Percentiles rank a stretch among this genome's conserved stretches.
Evolutionary conservation across 345 rosid genomes (phyloP).

Genomic region (Passiflora organensis): DNA sequence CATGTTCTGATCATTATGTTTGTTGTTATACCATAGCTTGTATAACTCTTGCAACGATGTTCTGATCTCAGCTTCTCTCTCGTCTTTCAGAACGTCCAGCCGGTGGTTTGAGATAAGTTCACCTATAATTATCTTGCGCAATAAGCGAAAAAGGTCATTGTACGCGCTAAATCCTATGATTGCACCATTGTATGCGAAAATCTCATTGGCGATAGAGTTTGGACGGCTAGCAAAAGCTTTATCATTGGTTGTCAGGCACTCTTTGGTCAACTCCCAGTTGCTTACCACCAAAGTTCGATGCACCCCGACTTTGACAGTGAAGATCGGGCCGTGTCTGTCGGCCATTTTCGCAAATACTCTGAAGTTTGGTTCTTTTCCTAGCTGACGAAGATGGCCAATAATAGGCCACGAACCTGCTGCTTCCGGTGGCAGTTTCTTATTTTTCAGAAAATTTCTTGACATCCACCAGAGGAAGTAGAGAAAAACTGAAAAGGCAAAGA

Average conservation of each 20-base stretch:
- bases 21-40: slow-evolving; percentile 8
- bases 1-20: not conserved
- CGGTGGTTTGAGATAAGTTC: slow-evolving; percentile 33
- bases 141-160: slow-evolving; percentile 31
- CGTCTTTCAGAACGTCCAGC: slow-evolving; percentile 23
- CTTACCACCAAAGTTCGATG: slow-evolving; percentile 24
- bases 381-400: slow-evolving; percentile 33
- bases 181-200: slow-evolving; percentile 22
- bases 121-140: slow-evolving; percentile 25
- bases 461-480: not conserved
- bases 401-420: slow-evolving; percentile 18
- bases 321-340: slow-evolving; percentile 26
- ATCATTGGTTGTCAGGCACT: slow-evolving; percentile 33
- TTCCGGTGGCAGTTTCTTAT: slow-evolving; percentile 10
- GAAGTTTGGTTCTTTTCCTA: slow-evolving; percentile 12
- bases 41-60: slow-evolving; percentile 12
- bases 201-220: slow-evolving; percentile 12
- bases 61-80: slow-evolving; percentile 24
- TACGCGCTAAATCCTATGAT: slow-evolving; percentile 26
- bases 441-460: not conserved
- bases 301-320: slow-evolving; percentile 22
- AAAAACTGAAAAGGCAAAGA: too few relatives aligned
- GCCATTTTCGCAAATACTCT: slow-evolving; percentile 16
- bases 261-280: slow-evolving; percentile 20
- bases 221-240: slow-evolving; percentile 24